Evolutionary conservation across 2,329 filamentous ascomycete genomes (phyloP).

Genomic region (Calcarisporium arbuscula): DNA sequence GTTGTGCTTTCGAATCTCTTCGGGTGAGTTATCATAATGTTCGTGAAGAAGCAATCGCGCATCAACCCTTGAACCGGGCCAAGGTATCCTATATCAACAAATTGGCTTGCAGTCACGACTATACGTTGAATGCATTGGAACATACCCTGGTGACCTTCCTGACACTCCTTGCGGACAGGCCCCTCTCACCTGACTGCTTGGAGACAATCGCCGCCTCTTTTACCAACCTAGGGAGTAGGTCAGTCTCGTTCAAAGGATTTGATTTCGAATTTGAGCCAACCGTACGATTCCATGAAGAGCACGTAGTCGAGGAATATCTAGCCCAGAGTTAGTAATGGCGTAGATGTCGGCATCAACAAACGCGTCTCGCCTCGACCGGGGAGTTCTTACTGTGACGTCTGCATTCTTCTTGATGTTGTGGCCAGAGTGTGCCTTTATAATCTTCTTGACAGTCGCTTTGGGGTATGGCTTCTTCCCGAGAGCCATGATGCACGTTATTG

Average conservation of each 20-base stretch:
- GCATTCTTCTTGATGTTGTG: conserved; percentile 76
- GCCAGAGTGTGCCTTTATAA: conserved; percentile 81
- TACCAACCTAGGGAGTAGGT: conserved; percentile 51
- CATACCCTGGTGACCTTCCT: conserved; percentile 70
- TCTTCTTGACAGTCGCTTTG: conserved; percentile 77
- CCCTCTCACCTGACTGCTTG: conserved; percentile 66
- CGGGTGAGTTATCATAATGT: no score
- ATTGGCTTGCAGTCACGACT: background rate
- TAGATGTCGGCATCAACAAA: conserved; percentile 8
- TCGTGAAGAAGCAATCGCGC: no score
- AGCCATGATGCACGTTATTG: conserved; percentile 28
- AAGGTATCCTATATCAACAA: conserved; percentile 49
- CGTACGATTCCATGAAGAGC: conserved; percentile 66
- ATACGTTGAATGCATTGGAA: conserved; percentile 7
- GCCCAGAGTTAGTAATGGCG: conserved; percentile 17
- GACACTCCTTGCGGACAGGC: conserved; percentile 68
- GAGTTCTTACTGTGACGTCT: conserved; percentile 72
- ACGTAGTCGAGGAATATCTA: conserved; percentile 82
- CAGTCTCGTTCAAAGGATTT: no score
- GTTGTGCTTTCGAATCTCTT: no score
- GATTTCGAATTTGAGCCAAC: background rate
- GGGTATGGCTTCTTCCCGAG: conserved; percentile 70
- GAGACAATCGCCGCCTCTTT: conserved; percentile 74
- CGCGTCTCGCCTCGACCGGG: conserved; percentile 11
- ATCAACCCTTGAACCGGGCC: conserved; percentile 62